phyloP scores from a whole-genome alignment of 371 early-diverging fungal species.

The Dipsacomyces acuminosporus region DNA sequence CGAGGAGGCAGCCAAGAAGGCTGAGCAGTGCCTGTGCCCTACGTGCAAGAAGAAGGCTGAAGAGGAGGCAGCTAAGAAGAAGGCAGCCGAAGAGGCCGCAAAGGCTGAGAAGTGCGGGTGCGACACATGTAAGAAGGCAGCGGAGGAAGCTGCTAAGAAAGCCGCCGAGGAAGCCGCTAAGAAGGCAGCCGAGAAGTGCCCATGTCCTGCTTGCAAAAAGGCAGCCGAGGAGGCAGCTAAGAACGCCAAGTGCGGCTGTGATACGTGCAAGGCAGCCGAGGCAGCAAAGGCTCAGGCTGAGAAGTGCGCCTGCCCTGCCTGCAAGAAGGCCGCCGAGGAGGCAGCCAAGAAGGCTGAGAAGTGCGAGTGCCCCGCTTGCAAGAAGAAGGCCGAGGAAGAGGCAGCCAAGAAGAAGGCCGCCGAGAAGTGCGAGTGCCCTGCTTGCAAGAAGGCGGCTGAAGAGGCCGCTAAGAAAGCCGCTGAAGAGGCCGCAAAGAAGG shows the following conservation, averaged over 20 bases:
- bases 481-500: conserved; percentile 11
- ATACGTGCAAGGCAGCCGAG: conserved; percentile 13
- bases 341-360: conserved; percentile 12
- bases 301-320: conserved; percentile 28
- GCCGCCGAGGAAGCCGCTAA: conserved; percentile 10
- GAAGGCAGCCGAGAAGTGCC: conserved; percentile 13
- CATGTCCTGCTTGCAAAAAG: conserved; percentile 25
- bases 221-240: conserved; percentile 29
- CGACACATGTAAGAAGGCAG: conserved; percentile 21
- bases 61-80: conserved; percentile 2
- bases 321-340: conserved; percentile 30
- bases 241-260: conserved; percentile 17
- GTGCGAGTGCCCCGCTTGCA: conserved; percentile 8
- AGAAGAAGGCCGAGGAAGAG: neutral
- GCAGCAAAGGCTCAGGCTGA: conserved; percentile 1
- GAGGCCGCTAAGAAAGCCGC: conserved; percentile 6
- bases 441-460: conserved; percentile 1
- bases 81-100: conserved; percentile 3
- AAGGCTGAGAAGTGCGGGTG: conserved; percentile 29
- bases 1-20: conserved; percentile 27
- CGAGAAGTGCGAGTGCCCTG: conserved; percentile 4
- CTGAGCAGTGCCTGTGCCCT: conserved; percentile 4
- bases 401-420: conserved; percentile 1
- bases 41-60: neutral
- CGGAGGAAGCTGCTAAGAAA: conserved; percentile 10